These are phyloP conservation scores for Fusarium musae DNA, from an alignment of 2,329 filamentous ascomycete genomes.

Conservation along the genomic window DNA sequence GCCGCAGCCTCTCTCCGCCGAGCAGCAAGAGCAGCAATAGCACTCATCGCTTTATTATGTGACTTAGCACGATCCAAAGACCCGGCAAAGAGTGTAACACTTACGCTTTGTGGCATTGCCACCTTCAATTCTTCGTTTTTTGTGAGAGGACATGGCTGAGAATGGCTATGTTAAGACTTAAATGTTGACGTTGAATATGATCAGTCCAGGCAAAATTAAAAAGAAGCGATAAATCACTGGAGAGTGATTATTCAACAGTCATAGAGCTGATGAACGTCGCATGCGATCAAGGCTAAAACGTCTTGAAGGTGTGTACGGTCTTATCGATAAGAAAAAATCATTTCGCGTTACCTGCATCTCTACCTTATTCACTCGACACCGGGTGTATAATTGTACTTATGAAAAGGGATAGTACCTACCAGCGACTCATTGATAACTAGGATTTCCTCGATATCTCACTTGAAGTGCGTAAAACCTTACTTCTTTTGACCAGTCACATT, in stretches of 20 bases:
- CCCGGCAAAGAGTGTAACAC: conserved; percentile 4
- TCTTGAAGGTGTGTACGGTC: conserved; percentile 4
- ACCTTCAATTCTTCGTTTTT: conserved; percentile 51
- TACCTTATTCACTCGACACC: background rate
- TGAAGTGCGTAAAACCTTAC: background rate
- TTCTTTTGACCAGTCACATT: background rate
- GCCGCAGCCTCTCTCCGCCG: conserved; percentile 44
- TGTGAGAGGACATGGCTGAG: conserved; percentile 45
- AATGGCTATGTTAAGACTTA: background rate
- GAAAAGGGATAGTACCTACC: background rate
- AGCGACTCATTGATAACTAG: background rate
- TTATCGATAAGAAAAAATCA: conserved; percentile 36
- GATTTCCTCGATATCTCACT: background rate
- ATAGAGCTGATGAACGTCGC: background rate
- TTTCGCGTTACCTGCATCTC: background rate
- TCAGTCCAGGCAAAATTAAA: background rate
- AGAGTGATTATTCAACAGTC: background rate
- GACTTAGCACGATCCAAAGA: background rate
- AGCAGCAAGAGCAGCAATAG: conserved; percentile 53
- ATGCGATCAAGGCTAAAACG: background rate
- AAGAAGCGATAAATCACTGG: background rate
- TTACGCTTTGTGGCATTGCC: conserved; percentile 46
- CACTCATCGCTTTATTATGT: conserved; percentile 42
- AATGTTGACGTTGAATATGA: background rate
- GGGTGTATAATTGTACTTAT: background rate